Conservation (phyloP, 163 green algal species). For the Chloroidium sp. region DNA sequence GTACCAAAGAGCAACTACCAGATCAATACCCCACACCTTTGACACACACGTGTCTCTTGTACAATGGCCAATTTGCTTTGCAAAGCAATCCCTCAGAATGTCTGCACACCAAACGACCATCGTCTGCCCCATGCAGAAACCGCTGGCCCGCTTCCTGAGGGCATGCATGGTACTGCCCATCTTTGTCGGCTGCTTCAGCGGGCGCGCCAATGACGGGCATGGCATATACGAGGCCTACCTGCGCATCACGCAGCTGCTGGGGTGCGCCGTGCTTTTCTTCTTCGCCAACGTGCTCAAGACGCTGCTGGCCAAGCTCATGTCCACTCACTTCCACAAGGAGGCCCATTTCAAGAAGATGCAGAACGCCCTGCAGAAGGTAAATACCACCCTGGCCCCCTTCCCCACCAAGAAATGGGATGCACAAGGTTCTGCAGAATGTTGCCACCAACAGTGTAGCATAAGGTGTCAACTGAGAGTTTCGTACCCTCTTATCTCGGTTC, state of each 20-base stretch:
- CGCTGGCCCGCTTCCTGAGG: slow-evolving; percentile 8
- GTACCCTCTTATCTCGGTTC: no score
- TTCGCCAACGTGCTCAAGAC: slow-evolving; percentile 22
- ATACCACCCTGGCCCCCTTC: background rate
- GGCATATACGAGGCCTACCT: slow-evolving; percentile 3
- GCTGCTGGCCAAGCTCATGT: slow-evolving; percentile 30
- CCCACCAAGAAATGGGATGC: slow-evolving; percentile 11
- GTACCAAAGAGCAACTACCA: no score
- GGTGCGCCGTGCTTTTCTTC: slow-evolving; percentile 16
- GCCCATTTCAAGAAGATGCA: slow-evolving; percentile 37
- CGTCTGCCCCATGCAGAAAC: slow-evolving; percentile 9
- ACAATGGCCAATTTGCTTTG: background rate
- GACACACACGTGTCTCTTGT: no score
- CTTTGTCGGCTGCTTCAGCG: slow-evolving; percentile 15
- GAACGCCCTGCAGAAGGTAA: slow-evolving; percentile 34
- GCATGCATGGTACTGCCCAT: slow-evolving; percentile 16
- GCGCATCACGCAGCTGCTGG: slow-evolving; percentile 5
- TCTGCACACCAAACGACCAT: no score
- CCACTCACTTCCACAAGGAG: slow-evolving; percentile 31
- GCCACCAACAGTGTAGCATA: no score
- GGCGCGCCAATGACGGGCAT: slow-evolving; percentile 1
- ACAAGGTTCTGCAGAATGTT: slow-evolving; percentile 25
- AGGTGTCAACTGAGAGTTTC: no score
- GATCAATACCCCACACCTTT: no score
- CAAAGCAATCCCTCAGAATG: no score